Evolutionary conservation across 768 basidiomycete genomes (phyloP), one percentile per base, ranked within the genome.

Genomic region (Mycena floridula): DNA sequence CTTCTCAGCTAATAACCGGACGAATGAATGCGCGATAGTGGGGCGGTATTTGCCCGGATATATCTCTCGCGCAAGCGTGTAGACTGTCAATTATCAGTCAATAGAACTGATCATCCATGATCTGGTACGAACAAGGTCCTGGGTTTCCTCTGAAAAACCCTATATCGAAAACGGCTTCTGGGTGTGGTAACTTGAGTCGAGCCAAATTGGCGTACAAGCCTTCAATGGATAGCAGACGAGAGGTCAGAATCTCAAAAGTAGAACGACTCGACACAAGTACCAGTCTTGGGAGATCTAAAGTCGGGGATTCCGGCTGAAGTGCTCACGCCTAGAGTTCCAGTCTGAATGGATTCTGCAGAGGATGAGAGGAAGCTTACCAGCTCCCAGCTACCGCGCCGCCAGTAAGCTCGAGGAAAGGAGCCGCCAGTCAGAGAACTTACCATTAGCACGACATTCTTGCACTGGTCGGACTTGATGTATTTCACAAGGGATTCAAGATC

Each of bases 81-180:
- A 97, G 61, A 97, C 89, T 82, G 46, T 11, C 28, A 3, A n/a
- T 27, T 40, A 40, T n/a, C 22, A 15, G 27, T 40, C 22, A 42
- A 25, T 26, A 15, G 27, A 44, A 45, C 23, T 39, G 25, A 13
- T 35, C 18, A 11, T n/a, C 3, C 26, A 13, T 16, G 37, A 42
- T n/a, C 22, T 4, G 37, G 16, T 21, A 59, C 81, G 48, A 55
- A 89, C 89, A 91, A 25, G 91, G 89, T 13, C 79, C 67, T 3
- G 91, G 92, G 49, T 89, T 88, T 36, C 65, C 58, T 52, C 79
- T 71, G 70, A 97, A 94, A 67, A 83, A 98, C 40, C 70, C 68
- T 55, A 98, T 85, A 52, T 97, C 89, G 55, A 98, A 98, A 24
- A 97, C 93, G 0, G 94, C 94, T 55, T 98, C 94, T 0, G 94